Conservation (phyloP, 192 early-diverging fungal genomes). For the Chytriomyces sp. region DNA sequence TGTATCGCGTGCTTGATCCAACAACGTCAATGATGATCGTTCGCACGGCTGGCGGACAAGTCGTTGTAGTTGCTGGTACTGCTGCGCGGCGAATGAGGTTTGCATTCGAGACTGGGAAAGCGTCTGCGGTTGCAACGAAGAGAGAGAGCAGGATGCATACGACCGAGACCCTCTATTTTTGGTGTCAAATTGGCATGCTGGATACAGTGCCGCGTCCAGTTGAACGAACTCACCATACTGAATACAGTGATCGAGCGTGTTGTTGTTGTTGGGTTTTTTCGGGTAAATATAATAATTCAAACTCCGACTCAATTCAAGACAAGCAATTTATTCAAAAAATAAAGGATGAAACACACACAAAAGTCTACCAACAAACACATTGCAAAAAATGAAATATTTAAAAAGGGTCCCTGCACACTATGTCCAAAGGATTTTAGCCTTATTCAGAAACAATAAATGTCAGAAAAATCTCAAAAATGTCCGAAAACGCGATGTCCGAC, state of each 20-base stretch:
- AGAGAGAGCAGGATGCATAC: too few species aligned
- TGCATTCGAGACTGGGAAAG: not conserved
- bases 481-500: not conserved
- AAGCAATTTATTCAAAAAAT: not conserved
- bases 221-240: not conserved
- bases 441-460: not conserved
- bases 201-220: not conserved
- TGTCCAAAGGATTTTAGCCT: not conserved
- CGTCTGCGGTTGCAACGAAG: not conserved
- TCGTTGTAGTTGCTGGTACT: not conserved
- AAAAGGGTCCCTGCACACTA: not conserved
- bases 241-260: too few species aligned
- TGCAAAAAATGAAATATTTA: not conserved
- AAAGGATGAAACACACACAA: not conserved
- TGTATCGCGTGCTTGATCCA: not conserved
- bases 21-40: not conserved
- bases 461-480: not conserved
- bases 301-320: not conserved
- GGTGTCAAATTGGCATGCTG: not conserved
- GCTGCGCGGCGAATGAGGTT: not conserved
- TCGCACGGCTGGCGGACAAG: not conserved
- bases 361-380: not conserved
- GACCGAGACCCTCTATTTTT: not conserved
- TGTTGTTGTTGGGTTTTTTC: too few species aligned
- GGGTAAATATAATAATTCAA: not conserved